Conservation (phyloP, 2,329 filamentous ascomycete species). For the Pestalotiopsis fici region DNA sequence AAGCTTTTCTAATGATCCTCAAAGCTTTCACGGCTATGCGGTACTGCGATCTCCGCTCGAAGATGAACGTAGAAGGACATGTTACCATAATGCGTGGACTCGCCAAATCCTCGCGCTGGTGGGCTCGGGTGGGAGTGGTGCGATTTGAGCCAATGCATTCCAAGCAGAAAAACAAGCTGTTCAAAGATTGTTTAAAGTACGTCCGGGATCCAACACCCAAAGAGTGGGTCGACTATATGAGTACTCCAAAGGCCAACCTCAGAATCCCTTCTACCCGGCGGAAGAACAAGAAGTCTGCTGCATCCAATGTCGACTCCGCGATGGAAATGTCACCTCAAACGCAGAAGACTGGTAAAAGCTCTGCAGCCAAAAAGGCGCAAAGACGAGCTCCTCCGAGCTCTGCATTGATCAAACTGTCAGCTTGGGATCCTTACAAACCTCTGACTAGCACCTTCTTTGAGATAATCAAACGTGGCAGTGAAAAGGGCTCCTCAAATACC, state of each 20-base stretch:
- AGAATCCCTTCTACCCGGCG: slow-evolving; percentile 28
- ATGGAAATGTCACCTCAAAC: slow-evolving; percentile 12
- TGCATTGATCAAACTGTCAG: slow-evolving; percentile 17
- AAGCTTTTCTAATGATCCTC: slow-evolving; percentile 57
- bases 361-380: neutral
- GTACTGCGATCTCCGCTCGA: slow-evolving; percentile 57
- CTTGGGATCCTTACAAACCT: slow-evolving; percentile 34
- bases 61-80: slow-evolving; percentile 56
- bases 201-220: slow-evolving; percentile 54
- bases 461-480: slow-evolving; percentile 31
- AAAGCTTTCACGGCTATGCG: slow-evolving; percentile 61
- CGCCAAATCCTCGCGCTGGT: slow-evolving; percentile 58
- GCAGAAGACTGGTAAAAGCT: slow-evolving; percentile 9
- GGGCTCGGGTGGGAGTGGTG: slow-evolving; percentile 56
- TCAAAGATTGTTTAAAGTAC: slow-evolving; percentile 64
- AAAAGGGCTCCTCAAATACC: slow-evolving; percentile 31
- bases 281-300: slow-evolving; percentile 23
- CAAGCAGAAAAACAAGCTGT: slow-evolving; percentile 47
- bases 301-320: slow-evolving; percentile 24
- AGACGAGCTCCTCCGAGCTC: slow-evolving; percentile 8
- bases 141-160: slow-evolving; percentile 59
- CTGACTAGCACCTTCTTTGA: slow-evolving; percentile 32
- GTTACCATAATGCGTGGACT: slow-evolving; percentile 62
- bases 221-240: slow-evolving; percentile 58
- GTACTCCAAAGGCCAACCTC: slow-evolving; percentile 44